phyloP scores from a whole-genome alignment of 345 rosid genomes.

The Linum lewisii region DNA sequence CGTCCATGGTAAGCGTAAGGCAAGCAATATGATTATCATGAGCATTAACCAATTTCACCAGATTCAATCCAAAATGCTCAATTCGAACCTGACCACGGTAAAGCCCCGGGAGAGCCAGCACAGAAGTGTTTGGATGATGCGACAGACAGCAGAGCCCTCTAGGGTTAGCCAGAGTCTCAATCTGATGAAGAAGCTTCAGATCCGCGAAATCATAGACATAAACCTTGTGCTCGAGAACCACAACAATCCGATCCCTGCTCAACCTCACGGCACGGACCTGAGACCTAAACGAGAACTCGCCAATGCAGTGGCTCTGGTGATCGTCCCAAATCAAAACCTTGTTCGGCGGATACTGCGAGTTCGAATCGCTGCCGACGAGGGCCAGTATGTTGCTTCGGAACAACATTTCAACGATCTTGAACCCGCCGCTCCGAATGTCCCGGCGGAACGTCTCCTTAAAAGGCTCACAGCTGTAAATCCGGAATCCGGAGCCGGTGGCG shows the following conservation, averaged over 20 bases:
- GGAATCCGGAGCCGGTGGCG: constrained; percentile 68
- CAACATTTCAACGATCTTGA: constrained; percentile 86
- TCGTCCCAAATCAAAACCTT: constrained; percentile 93
- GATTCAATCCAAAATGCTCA: constrained; percentile 74
- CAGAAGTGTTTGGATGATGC: constrained; percentile 57
- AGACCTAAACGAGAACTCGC: constrained; percentile 73
- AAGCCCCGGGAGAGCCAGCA: constrained; percentile 84
- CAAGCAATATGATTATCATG: constrained; percentile 77
- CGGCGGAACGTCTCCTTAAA: constrained; percentile 72
- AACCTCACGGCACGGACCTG: constrained; percentile 71
- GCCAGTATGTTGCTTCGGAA: constrained; percentile 82
- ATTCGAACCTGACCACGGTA: constrained; percentile 70
- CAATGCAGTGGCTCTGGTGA: constrained; percentile 71
- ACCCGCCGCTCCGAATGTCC: constrained; percentile 59
- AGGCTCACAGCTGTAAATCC: constrained; percentile 69
- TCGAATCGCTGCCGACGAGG: constrained; percentile 60
- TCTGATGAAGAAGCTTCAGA: constrained; percentile 76
- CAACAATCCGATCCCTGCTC: constrained; percentile 63
- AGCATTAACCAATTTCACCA: constrained; percentile 58
- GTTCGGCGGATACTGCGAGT: constrained; percentile 73
- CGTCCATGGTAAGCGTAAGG: constrained; percentile 78
- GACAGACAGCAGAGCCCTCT: constrained; percentile 89
- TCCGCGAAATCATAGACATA: constrained; percentile 67
- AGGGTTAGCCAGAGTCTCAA: constrained; percentile 69
- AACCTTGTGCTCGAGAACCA: constrained; percentile 84